phyloP scores from a whole-genome alignment of 148 eudicot species.

The Suaeda aralocaspica region DNA sequence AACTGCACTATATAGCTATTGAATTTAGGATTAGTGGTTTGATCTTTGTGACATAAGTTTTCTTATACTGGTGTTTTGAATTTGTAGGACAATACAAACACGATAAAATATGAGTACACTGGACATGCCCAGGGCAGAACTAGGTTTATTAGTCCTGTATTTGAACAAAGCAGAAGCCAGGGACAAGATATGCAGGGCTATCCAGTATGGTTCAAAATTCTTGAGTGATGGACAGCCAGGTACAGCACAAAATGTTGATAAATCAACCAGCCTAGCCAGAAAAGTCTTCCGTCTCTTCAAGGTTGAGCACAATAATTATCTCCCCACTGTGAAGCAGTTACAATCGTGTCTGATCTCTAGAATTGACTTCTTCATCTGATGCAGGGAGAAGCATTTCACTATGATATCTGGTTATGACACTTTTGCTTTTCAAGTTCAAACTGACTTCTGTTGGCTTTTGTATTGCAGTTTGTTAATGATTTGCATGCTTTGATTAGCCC shows the following conservation, averaged over 20 bases:
- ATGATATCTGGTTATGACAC: background rate
- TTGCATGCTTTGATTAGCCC: slow-evolving; percentile 92
- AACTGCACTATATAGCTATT: too few species aligned
- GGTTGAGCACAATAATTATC: slow-evolving; percentile 35
- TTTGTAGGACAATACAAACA: slow-evolving; percentile 24
- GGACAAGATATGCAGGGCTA: slow-evolving; percentile 98
- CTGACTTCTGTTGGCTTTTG: slow-evolving; percentile 13
- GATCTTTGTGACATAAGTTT: background rate
- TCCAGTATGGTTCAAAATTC: slow-evolving; percentile 95
- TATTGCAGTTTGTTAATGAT: slow-evolving; percentile 86
- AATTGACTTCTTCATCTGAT: too few species aligned
- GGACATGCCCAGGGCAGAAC: slow-evolving; percentile 78
- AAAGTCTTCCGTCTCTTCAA: slow-evolving; percentile 98
- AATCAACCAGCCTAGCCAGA: slow-evolving; percentile 85
- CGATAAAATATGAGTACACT: slow-evolving; percentile 58
- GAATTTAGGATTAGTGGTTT: background rate
- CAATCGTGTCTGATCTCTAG: background rate
- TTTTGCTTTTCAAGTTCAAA: background rate
- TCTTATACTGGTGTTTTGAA: background rate
- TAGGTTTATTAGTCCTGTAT: slow-evolving; percentile 73
- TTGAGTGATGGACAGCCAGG: slow-evolving; percentile 95
- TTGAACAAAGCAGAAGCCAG: slow-evolving; percentile 98
- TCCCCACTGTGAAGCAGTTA: background rate
- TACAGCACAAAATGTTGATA: slow-evolving; percentile 92
- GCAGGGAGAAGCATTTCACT: too few species aligned